Percentiles rank a stretch among this genome's conserved stretches.
These are phyloP conservation scores for Litchi chinensis DNA, from an alignment of 345 rosid species.

Conservation along the genomic window DNA sequence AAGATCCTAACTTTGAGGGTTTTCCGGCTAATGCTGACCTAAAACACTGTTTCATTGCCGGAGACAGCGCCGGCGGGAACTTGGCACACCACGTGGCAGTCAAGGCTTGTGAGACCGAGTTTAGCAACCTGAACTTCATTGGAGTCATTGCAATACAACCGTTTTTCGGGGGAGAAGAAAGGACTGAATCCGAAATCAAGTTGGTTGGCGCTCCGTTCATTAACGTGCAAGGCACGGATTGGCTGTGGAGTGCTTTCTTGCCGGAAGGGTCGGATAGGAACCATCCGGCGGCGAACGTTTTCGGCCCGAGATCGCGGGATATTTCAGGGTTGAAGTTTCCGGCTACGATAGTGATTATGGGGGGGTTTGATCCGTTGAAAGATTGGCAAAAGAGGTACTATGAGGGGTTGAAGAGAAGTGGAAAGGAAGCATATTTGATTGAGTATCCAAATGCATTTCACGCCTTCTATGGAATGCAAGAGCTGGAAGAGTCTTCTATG, in stretches of 20 bases:
- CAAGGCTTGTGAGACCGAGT: slow-evolving; percentile 2
- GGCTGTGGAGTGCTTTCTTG: slow-evolving; percentile 34
- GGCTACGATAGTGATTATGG: not conserved
- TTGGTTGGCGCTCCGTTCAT: not conserved
- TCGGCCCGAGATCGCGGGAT: not conserved
- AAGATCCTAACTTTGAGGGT: not conserved
- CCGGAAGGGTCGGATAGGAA: slow-evolving; percentile 27
- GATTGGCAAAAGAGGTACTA: slow-evolving; percentile 16
- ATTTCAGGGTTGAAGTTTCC: slow-evolving; percentile 1
- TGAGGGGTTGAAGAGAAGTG: slow-evolving; percentile 7
- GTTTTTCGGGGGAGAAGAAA: slow-evolving; percentile 32
- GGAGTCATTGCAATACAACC: slow-evolving; percentile 21
- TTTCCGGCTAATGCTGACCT: slow-evolving; percentile 13
- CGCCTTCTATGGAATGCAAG: slow-evolving; percentile 1
- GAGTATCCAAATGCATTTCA: slow-evolving; percentile 2
- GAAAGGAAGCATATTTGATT: slow-evolving; percentile 3
- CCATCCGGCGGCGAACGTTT: slow-evolving; percentile 4
- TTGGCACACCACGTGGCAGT: slow-evolving; percentile 5
- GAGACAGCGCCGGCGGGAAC: slow-evolving; percentile 21
- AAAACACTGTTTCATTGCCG: slow-evolving; percentile 27
- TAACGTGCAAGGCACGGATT: slow-evolving; percentile 11
- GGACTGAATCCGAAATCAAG: slow-evolving; percentile 14
- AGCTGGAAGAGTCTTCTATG: not conserved
- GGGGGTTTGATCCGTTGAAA: slow-evolving; percentile 7
- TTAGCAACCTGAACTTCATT: slow-evolving; percentile 5